A percentile compares a stretch with the other conserved stretches of the same genome.
Conservation (phyloP, 441 rosid species). For the Dalechampia spathulata region DNA sequence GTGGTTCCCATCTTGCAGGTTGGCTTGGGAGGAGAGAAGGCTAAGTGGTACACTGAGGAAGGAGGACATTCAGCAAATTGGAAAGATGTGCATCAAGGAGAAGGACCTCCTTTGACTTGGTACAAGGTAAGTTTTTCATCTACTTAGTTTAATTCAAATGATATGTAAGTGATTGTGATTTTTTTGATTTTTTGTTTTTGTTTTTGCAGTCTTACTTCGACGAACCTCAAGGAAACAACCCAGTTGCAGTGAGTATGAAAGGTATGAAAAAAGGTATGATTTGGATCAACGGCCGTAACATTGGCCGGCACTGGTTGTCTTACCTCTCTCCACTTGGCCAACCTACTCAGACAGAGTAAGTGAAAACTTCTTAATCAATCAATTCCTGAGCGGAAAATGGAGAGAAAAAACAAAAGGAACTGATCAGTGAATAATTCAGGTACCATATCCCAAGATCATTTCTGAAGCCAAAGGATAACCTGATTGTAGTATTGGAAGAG, state of each 20-base stretch:
- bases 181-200: no score
- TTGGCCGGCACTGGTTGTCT: slow-evolving; percentile 89
- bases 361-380: not conserved
- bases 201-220: slow-evolving; percentile 9
- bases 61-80: slow-evolving; percentile 38
- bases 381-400: no score
- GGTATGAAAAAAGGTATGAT: slow-evolving; percentile 79
- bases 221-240: slow-evolving; percentile 59
- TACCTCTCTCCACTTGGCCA: slow-evolving; percentile 60
- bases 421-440: no score
- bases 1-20: slow-evolving; percentile 27
- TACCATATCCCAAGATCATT: slow-evolving; percentile 63
- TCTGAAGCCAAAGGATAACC: slow-evolving; percentile 40
- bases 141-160: no score
- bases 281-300: slow-evolving; percentile 80
- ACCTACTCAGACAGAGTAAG: slow-evolving; percentile 72
- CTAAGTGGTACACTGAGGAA: slow-evolving; percentile 22
- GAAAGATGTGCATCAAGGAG: slow-evolving; percentile 16
- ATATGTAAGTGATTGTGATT: no score
- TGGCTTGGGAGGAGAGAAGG: slow-evolving; percentile 42
- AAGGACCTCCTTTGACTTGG: slow-evolving; percentile 28
- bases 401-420: no score
- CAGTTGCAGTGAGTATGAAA: slow-evolving; percentile 48
- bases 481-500: slow-evolving; percentile 54
- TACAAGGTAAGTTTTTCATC: not conserved